Conservation (phyloP, 805 yeast species). For the Candida hungchunana region DNA sequence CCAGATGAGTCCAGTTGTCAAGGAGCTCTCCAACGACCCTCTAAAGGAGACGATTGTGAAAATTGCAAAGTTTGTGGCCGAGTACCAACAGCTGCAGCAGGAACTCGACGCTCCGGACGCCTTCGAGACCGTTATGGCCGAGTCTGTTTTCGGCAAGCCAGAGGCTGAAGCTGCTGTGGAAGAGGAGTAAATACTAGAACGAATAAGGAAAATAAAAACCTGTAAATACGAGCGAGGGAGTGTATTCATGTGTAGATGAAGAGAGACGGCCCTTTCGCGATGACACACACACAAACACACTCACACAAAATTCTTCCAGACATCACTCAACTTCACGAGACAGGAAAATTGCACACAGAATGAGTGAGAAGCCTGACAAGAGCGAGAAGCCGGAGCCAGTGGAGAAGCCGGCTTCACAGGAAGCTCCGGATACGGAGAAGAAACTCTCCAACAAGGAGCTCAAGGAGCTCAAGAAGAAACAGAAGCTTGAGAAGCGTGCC, state of each 20-base stretch:
- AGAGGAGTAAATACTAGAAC: neutral
- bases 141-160: conserved; percentile 11
- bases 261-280: too few relatives aligned
- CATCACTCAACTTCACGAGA: too few relatives aligned
- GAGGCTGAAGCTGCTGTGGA: neutral
- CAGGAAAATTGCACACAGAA: too few relatives aligned
- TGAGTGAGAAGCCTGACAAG: neutral
- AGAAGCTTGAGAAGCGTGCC: conserved; percentile 89
- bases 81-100: conserved; percentile 11
- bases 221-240: too few relatives aligned
- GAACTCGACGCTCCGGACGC: conserved; percentile 9
- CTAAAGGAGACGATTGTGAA: conserved; percentile 11
- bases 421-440: conserved; percentile 24
- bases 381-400: conserved; percentile 1
- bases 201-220: too few relatives aligned
- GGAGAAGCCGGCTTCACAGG: conserved; percentile 3
- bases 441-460: conserved; percentile 70
- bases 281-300: neutral
- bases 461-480: conserved; percentile 82
- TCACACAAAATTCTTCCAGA: neutral
- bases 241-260: too few relatives aligned
- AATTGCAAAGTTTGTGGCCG: conserved; percentile 5
- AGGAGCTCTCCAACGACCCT: conserved; percentile 9
- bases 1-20: conserved; percentile 20
- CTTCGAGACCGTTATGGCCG: conserved; percentile 2